Base-by-base conservation (phyloP, 495 filamentous ascomycete genomes). In the Paragyromitra xinjiangensis region DNA sequence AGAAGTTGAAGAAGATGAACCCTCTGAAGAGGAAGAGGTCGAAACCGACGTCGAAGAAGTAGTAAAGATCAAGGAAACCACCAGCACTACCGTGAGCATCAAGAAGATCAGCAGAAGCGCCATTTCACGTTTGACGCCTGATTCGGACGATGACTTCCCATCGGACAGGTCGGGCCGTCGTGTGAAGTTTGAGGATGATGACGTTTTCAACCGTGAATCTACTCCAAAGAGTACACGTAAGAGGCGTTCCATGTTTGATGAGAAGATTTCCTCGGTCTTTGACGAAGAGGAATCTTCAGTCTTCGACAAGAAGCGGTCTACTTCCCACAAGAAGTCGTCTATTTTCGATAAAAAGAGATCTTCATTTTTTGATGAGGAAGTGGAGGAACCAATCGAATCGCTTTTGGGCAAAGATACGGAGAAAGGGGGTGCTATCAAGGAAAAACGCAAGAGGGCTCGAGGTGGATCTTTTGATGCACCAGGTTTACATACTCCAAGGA, bases 21-120 rank as follows among this genome's bases (percentile, higher is more conserved):
- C 42, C n/a, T 80, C 83, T 8, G 83, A 83, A 16, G 84, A 83
- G 39, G 86, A 88, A 72, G 88, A 88, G 64, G 84, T 83, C 24
- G 63, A 85, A 56, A 85, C 87, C 48, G 84, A 86, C 62, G 84
- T 86, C 71, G 85, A 88, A 42, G 86, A 87, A 24, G 86, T 26
- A 48, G 53, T 42, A 29, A 40, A 63, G 7, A 22, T 71, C 6
- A 67, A 48, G 19, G 53, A 64, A 44, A 55, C 45, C 44, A 22
- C 68, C 19, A 8, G 22, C 14, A 48, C 44, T 26, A 51, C 48
- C n/a, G 24, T 29, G 53, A 69, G 44, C 3, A 24, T 37, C 14
- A 78, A 78, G 56, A 68, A 62, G n/a, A 62, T 70, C 37, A 39
- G 48, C 24, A 72, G 68, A 58, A 70, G 59, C 22, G n/a, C 34